Evolutionary conservation across 1,139 yeast genomes (phyloP), one percentile per base, ranked within the genome.

Genomic region (Candida dubliniensis): DNA sequence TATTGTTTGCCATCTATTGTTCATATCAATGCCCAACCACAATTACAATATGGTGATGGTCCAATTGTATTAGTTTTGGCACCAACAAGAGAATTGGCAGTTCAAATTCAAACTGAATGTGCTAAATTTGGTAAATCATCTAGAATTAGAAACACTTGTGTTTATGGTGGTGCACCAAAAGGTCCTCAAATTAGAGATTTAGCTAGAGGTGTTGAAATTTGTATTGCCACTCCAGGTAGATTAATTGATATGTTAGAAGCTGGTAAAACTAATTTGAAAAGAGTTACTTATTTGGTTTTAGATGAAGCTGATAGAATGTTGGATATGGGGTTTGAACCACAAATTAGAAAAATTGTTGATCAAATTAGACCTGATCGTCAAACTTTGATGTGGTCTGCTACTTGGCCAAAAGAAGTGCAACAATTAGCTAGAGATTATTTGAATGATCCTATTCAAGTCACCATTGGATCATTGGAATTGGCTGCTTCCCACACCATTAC

Each of bases 371-470:
- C 96, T 51, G 96, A 90, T 67, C 87, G 96, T 74, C 99, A 93
- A 77, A 93, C 99, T 49, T 80, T 93, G 64, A 88, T 93, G 97
- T 93, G 98, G 98, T 90, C 98, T 54, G 99, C 99, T 57, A 93
- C 99, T 45, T 93, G 99, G 99, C 99, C 99, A 62, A 90, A 90
- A 79, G 96, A 89, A 69, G 98, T 93, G 52, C 95, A 91, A 77
- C 77, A 82, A 56, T 79, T 93, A 64, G 95, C 98, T 54, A 79
- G 85, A 61, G 99, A 93, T 69, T 93, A 89, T 71, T 78, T 91
- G 67, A 73, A 81, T 51, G 96, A 93, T 64, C 95, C 93, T 60
- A 91, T 93, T 63, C 99, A 93, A 75, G 99, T 93, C 56, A 91
- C 88, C 58, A 75, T 93, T 67, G 99, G 99, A 66, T 93, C 98